These are phyloP conservation scores for Fusarium sp. DNA, from an alignment of 2,329 filamentous ascomycete genomes.

Conservation along the genomic window DNA sequence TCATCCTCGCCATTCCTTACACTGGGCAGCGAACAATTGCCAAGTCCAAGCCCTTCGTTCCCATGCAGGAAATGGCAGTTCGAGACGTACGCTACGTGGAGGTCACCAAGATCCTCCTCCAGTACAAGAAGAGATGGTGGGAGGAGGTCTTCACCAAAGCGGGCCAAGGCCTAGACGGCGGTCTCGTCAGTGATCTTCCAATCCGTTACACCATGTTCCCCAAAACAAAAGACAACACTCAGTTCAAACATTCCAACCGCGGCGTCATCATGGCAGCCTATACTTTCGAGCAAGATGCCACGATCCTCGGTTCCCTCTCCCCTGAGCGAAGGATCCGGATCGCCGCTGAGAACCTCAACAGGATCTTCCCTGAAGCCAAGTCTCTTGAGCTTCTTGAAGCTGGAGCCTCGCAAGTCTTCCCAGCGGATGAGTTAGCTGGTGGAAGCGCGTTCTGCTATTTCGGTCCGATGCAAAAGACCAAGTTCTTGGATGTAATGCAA, in stretches of 20 bases:
- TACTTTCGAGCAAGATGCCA: not conserved
- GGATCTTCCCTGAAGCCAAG: not conserved
- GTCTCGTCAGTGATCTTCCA: not conserved
- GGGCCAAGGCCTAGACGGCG: not conserved
- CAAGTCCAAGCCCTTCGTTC: not conserved
- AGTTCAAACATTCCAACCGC: not conserved
- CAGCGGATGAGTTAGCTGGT: not conserved
- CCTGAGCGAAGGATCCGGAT: not conserved
- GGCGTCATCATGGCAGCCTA: not conserved
- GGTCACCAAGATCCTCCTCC: not conserved
- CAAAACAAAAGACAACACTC: not conserved
- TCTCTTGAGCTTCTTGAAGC: not conserved
- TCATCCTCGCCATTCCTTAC: not conserved
- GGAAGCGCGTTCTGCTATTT: not conserved
- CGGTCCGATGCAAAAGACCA: not conserved
- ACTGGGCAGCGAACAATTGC: not conserved
- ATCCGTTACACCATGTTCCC: not conserved
- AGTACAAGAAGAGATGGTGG: constrained; percentile 2
- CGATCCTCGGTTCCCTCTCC: not conserved
- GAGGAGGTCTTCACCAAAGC: not conserved
- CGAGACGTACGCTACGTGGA: not conserved
- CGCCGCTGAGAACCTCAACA: not conserved
- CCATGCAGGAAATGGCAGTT: not conserved
- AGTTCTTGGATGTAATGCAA: not conserved
- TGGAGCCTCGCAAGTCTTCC: not conserved